Base-by-base conservation (phyloP, 2,329 filamentous ascomycete genomes). In the Nemania bipapillata region DNA sequence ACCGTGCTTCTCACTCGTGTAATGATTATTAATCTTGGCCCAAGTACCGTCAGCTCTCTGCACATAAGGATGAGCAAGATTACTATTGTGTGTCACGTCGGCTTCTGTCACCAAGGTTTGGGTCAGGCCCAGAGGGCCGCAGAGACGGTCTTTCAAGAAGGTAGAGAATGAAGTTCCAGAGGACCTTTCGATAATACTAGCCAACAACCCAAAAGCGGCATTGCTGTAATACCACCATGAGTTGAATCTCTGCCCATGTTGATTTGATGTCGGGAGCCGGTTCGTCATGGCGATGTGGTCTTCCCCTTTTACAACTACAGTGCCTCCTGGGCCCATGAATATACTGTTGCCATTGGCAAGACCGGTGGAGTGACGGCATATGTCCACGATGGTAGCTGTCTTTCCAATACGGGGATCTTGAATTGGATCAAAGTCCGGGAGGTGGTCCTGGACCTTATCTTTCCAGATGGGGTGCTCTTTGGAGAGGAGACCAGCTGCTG, bases 381-480 rank as follows among this genome's bases (percentile, higher is more conserved):
- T 22, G 42, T 58, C 55, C 37, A 12, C 22, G 55, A 58, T 58
- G 37, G 55, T 58, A 12, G 55, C 55, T 58, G 22, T n/a, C 37
- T 49, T 30, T 58, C 55, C 28, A n/a, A 58, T 58, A 49, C 55
- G 22, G n/a, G 22, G 55, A 22, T 58, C 55, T 58, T 58, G 37
- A 20, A 45, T 58, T 30, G 42, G 55, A 58, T 58, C 28, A 35
- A 58, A 58, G 22, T 58, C 55, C 30, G 55, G 42, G 42, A 58
- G 55, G 24, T 58, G 42, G 37, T 58, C 35, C 2, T 58, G 55
- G 11, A 58, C 55, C 55, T 42, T 56, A 32, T 56, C 53, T 37
- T 56, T 17, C 53, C 53, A 56, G 17, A 56, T 42, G 7, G 53
- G 26, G 4, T 56, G n/a, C 53, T 8, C 53, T 12, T 56, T n/a